Percentiles rank a stretch among this genome's conserved stretches.
phyloP scores from a whole-genome alignment of 441 rosid species.

The Codiaeum variegatum region DNA sequence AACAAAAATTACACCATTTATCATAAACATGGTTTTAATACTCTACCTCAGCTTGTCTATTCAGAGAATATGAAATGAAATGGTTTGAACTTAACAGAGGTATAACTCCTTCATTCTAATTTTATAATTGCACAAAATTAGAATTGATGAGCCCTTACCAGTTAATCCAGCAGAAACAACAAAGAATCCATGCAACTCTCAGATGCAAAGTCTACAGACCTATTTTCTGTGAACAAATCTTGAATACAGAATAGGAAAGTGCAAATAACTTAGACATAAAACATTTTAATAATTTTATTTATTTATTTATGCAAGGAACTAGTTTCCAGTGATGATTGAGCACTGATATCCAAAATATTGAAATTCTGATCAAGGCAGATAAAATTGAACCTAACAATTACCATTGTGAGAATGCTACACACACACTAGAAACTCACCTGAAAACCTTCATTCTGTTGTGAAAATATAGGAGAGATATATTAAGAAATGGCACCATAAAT shows the following conservation, averaged over 20 bases:
- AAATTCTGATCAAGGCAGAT: neutral
- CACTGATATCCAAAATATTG: neutral
- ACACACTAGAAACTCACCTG: neutral
- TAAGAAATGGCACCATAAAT: neutral
- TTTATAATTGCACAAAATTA: neutral
- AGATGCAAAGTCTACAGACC: neutral
- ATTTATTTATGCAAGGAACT: neutral
- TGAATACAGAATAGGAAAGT: neutral
- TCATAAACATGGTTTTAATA: neutral
- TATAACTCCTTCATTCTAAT: neutral
- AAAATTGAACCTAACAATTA: neutral
- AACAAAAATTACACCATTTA: neutral
- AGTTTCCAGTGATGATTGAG: neutral
- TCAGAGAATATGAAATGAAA: neutral
- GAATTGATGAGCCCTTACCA: neutral
- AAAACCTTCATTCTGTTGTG: neutral
- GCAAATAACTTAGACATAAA: neutral
- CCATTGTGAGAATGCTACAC: neutral
- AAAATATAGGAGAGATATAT: neutral
- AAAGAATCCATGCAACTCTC: neutral
- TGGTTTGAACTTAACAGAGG: neutral
- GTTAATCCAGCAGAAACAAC: neutral
- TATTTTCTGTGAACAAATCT: neutral
- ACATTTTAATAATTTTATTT: neutral
- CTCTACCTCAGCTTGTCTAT: neutral